Percentiles rank a stretch among this genome's conserved stretches.
phyloP scores from a whole-genome alignment of 805 yeast species.

The Lipomyces sp. region DNA sequence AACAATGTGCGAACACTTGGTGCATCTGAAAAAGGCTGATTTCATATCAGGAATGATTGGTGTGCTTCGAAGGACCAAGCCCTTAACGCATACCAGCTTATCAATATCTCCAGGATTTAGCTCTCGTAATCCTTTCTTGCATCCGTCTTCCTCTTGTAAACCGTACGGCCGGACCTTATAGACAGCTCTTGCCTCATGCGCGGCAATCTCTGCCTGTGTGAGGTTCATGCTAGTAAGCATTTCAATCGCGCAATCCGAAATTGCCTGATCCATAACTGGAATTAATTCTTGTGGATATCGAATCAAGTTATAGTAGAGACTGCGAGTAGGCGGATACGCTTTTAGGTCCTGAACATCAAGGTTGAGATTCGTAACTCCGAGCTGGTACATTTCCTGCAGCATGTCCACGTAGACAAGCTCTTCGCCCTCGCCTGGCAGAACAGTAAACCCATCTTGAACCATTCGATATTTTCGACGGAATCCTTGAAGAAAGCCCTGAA shows the following conservation, averaged over 20 bases:
- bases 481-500: constrained; percentile 80
- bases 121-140: constrained; percentile 81
- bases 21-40: constrained; percentile 93
- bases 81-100: constrained; percentile 87
- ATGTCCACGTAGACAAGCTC: constrained; percentile 73
- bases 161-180: constrained; percentile 91
- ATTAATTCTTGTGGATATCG: constrained; percentile 96
- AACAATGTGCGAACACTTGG: constrained; percentile 89
- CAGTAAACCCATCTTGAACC: constrained; percentile 50
- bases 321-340: constrained; percentile 74
- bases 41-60: constrained; percentile 97
- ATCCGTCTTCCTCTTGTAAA: constrained; percentile 54
- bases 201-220: constrained; percentile 36
- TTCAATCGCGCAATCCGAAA: constrained; percentile 85
- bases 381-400: constrained; percentile 71
- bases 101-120: constrained; percentile 93
- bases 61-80: constrained; percentile 84
- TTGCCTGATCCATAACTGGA: constrained; percentile 96
- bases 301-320: constrained; percentile 80
- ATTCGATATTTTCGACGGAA: constrained; percentile 80
- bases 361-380: constrained; percentile 82
- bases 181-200: constrained; percentile 42
- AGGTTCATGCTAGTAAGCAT: constrained; percentile 56
- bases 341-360: constrained; percentile 80
- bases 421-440: constrained; percentile 64